Base-by-base conservation (phyloP, 192 early-diverging fungal species). In the Linnemannia exigua region DNA sequence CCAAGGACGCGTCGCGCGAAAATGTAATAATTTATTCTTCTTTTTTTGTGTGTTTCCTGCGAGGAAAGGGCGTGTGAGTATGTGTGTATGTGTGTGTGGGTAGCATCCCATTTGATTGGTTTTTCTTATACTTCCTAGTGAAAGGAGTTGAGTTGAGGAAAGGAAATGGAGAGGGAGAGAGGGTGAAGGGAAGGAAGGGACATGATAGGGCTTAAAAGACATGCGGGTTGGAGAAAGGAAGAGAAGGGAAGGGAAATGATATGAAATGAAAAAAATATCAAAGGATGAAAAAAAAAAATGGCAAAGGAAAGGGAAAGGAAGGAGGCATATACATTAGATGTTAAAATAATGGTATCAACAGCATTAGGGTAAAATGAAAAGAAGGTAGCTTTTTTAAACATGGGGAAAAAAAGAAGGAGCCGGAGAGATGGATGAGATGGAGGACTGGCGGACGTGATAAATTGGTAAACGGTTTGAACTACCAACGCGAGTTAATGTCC, bases 401-500 rank as follows among this genome's bases (percentile, higher is more conserved):
- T 25, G 2, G 15, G 31, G 35, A 25, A 41, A 41, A 41, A 12
- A 70, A 41, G 37, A n/a, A 25, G 33, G 38, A 36, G 33, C 3
- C 8, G 68, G 6, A 41, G 19, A 41, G 12, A 28, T 1, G 16
- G 63, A 50, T 3, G 68, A n/a, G 15, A 7, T 15, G 33, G 33
- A 38, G 22, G 51, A 74, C 51, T 15, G 3, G 5, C 31, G 33
- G 6, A 17, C 6, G n/a, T 33, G 50, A 25, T 6, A 35, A 35
- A 17, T 19, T 22, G n/a, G 6, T 70, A n/a, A 44, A 20, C 33
- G 31, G 41, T 5, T 41, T 8, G 47, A 7, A 73, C 76, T 84
- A 85, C 82, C 82, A 85, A 38, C 82, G 77, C 20, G 82, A 75
- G 69, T 85, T 85, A 38, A 85, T 85, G 41, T 85, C 82, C 35